Evolutionary conservation across 2,329 filamentous ascomycete genomes (phyloP).

Genomic region (Hymenoscyphus salicellus): DNA sequence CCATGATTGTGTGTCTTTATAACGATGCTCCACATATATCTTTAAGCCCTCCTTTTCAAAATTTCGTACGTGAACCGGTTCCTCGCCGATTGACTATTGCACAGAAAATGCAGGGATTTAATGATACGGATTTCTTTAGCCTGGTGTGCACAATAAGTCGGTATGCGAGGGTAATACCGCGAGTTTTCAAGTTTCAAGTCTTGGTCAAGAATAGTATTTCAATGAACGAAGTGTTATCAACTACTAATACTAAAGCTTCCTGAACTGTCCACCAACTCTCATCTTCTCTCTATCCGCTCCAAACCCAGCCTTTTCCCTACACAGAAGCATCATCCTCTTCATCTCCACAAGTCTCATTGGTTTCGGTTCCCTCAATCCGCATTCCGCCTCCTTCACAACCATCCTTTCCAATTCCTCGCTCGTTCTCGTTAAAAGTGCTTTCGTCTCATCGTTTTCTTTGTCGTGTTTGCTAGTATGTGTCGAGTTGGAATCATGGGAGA

Average conservation of each 20-base stretch:
- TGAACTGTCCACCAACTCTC: constrained; percentile 1
- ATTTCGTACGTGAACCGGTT: background rate
- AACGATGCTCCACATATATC: background rate
- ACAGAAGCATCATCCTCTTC: constrained; percentile 32
- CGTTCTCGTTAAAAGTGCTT: constrained; percentile 6
- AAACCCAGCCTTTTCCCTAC: constrained; percentile 27
- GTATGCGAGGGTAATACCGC: background rate
- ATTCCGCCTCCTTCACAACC: constrained; percentile 33
- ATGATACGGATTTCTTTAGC: background rate
- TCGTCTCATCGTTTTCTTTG: background rate
- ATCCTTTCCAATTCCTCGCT: constrained; percentile 15
- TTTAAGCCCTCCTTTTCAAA: background rate
- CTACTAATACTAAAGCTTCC: background rate
- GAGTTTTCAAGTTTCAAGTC: background rate
- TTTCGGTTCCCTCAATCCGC: constrained; percentile 31
- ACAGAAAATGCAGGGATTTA: background rate
- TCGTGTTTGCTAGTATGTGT: background rate
- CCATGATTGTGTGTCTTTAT: background rate
- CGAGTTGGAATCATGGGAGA: constrained; percentile 4
- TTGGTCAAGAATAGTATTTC: background rate
- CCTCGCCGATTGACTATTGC: background rate
- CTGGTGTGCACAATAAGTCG: background rate
- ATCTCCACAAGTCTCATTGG: constrained; percentile 32
- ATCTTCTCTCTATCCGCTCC: constrained; percentile 17
- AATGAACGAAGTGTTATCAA: background rate